Evolutionary conservation across 257 asterid species (phyloP), one percentile per base, ranked within the genome.

Genomic region (Solanum bulbocastanum): DNA sequence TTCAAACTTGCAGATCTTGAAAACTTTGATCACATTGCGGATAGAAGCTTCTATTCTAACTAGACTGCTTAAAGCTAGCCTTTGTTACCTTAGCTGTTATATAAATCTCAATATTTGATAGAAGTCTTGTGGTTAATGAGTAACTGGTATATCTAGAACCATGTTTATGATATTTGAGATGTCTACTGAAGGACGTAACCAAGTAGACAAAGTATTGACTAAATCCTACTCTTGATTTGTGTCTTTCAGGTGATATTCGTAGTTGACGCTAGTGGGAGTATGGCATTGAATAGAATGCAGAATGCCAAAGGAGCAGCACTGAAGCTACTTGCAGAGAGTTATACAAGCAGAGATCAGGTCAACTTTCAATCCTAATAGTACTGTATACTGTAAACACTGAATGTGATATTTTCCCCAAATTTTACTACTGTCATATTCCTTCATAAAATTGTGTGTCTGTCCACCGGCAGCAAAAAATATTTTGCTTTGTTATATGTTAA

Each of bases 271-370:
- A 97, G 99, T 91, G 99, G 99, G 86, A 97, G 99, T 88, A 97
- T 97, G 99, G 99, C 99, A 44, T 89, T 97, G 87, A 97, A 97
- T 92, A 95, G 99, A 90, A 97, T 97, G 99, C 99, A 97, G 92
- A 97, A 96, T 91, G 99, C 99, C 75, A 97, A 97, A 92, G 99
- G 99, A 33, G 99, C 99, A 82, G 99, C 99, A 30, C 98, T 97
- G 56, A 97, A 97, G 85, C 90, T 97, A 88, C 97, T 97, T 79
- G 98, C 99, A 33, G 99, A 97, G 91, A 97, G 99, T 91, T 97
- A 97, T 90, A 97, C 99, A 16, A 97, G 99, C 93, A 94, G 99
- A 93, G 99, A 97, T 93, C 99, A 97, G 99, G 99, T 96, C 86
- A 88, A 83, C 85, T 83, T 82, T 66, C 44, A 84, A 30, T 87